Conservation (phyloP, 306 rosid species). For the Morella rubra region DNA sequence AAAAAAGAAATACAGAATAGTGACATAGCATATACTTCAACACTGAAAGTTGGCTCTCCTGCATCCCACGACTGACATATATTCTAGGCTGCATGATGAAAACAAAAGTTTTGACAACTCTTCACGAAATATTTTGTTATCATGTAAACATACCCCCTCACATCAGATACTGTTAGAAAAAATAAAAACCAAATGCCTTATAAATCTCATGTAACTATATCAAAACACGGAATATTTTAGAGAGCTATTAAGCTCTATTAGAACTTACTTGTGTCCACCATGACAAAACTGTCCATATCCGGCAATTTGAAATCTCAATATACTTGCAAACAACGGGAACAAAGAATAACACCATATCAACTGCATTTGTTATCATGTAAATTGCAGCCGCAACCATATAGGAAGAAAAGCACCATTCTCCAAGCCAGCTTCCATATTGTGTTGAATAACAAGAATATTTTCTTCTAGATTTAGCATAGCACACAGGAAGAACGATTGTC, state of each 20-base stretch:
- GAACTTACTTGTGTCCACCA: constrained; percentile 88
- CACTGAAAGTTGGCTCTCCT: constrained; percentile 85
- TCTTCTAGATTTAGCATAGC: constrained; percentile 76
- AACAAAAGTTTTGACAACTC: constrained; percentile 12
- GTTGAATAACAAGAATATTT: constrained; percentile 83
- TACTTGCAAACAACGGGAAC: constrained; percentile 80
- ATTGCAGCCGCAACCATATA: constrained; percentile 86
- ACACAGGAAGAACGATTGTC: constrained; percentile 83
- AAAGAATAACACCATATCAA: constrained; percentile 70
- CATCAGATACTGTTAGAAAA: background rate
- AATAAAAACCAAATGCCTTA: background rate
- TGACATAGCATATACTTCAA: constrained; percentile 61
- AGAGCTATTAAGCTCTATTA: constrained; percentile 15
- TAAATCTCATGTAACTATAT: background rate
- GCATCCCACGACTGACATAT: constrained; percentile 90
- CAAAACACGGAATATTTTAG: background rate
- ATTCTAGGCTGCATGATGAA: constrained; percentile 69
- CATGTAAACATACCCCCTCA: background rate
- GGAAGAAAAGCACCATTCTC: constrained; percentile 87
- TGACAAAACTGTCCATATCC: constrained; percentile 70
- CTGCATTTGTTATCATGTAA: constrained; percentile 67
- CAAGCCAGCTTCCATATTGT: constrained; percentile 62
- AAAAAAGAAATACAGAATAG: constrained; percentile 12
- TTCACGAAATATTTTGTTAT: background rate
- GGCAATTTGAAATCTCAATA: constrained; percentile 72